phyloP scores from a whole-genome alignment of 2,329 filamentous ascomycete species.

The Domatiomyces globalis region DNA sequence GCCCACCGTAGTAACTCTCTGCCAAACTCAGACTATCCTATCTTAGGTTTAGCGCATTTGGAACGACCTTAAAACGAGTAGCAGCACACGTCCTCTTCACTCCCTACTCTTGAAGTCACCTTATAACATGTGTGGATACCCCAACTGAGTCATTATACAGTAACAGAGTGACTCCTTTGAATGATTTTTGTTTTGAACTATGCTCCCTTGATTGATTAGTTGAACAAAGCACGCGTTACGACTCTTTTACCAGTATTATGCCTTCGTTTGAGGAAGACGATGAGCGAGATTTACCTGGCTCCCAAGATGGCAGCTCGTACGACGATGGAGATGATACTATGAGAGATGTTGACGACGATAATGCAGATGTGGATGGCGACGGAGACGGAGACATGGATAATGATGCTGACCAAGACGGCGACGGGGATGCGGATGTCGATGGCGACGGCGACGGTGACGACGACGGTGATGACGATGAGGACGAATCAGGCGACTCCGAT shows the following conservation, averaged over 20 bases:
- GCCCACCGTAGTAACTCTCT: neutral
- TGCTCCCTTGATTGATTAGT: neutral
- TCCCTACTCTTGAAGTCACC: neutral
- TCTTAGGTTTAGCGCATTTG: neutral
- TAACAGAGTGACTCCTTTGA: neutral
- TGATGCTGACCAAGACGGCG: conserved; percentile 26
- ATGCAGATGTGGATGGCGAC: conserved; percentile 26
- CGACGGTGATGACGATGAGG: conserved; percentile 35
- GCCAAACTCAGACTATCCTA: neutral
- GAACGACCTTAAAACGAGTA: neutral
- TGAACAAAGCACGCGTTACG: neutral
- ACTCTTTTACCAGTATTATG: conserved; percentile 15
- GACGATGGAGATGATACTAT: conserved; percentile 35
- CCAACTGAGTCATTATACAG: neutral
- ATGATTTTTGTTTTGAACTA: neutral
- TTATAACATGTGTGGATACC: neutral
- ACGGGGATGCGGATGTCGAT: conserved; percentile 24
- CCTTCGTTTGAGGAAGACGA: conserved; percentile 27
- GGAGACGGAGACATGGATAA: conserved; percentile 30
- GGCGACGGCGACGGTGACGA: conserved; percentile 31
- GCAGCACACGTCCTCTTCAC: neutral
- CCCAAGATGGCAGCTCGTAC: conserved; percentile 35
- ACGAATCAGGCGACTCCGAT: conserved; percentile 29
- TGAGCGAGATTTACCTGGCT: conserved; percentile 23
- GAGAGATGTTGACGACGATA: conserved; percentile 27